Conservation (phyloP, 805 yeast genomes). For the Pichia rugopelliculosa region DNA sequence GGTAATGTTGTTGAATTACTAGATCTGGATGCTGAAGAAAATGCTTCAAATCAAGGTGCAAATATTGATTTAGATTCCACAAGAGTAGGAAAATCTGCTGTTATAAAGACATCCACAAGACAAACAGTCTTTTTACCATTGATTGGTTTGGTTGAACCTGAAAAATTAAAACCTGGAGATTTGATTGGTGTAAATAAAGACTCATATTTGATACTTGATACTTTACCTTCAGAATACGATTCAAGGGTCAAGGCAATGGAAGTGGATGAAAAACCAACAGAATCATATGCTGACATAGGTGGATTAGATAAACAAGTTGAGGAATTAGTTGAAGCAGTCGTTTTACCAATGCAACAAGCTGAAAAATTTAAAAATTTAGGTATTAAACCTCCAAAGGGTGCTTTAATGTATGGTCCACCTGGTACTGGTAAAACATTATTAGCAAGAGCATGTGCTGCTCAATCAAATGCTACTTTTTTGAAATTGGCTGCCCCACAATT, state of each 20-base stretch:
- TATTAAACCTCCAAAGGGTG: constrained; percentile 97
- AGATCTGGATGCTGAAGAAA: constrained; percentile 78
- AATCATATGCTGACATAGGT: constrained; percentile 95
- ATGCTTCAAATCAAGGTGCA: constrained; percentile 86
- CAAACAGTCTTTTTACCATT: constrained; percentile 95
- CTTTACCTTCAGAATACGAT: constrained; percentile 95
- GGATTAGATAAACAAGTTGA: constrained; percentile 98
- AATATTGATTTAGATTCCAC: constrained; percentile 89
- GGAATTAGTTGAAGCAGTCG: constrained; percentile 97
- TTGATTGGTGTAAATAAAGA: constrained; percentile 97
- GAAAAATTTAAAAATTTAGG: constrained; percentile 93
- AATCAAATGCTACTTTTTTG: constrained; percentile 93
- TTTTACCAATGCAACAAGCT: constrained; percentile 96
- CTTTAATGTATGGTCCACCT: constrained; percentile 98
- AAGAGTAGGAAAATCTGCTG: constrained; percentile 94
- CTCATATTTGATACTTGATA: constrained; percentile 86
- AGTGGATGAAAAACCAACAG: constrained; percentile 97
- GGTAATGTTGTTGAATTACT: constrained; percentile 94
- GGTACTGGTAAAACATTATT: constrained; percentile 97
- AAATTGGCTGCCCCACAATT: constrained; percentile 97
- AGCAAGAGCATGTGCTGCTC: constrained; percentile 99
- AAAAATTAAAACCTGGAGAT: constrained; percentile 91
- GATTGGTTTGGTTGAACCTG: constrained; percentile 91
- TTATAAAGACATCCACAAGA: constrained; percentile 92
- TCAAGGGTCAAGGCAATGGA: constrained; percentile 98